Base-by-base conservation (phyloP, 140 eudicot genomes). In the Anethum foeniculum region DNA sequence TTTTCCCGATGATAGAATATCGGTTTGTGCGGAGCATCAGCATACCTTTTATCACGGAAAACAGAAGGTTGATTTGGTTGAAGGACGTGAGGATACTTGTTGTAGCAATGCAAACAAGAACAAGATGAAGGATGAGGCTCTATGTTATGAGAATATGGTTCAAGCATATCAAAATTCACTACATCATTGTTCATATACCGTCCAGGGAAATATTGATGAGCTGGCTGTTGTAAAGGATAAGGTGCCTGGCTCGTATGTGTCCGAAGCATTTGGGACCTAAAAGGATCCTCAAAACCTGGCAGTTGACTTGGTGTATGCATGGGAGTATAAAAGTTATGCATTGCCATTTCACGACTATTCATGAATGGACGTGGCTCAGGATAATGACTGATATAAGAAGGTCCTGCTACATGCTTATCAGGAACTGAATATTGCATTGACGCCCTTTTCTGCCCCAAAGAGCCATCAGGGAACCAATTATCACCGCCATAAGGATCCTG, bases 101-200 rank as follows among this genome's bases (percentile, higher is more conserved):
- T 83, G 81, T 85, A 87, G 88, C 99, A 95, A 44, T 88, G 86
- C 78, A 88, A 72, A 84, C 99, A 95, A 49, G 97, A 81, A 86
- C 98, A 91, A 54, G 96, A 87, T 14, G 88, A 90, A 79, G 86
- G 96, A 75, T 95, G 93, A 79, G 52, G 84, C 47, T 79, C 75
- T 47, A 82, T 81, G 83, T 84, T 69, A 79, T 51, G 80, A 44
- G 85, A 83, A 69, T 88, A 84, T 4, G 84, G 76, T 38, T 83
- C 87, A 80, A 67, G 81, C 10, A 41, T 51, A 76, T 86, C 88
- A 71, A 74, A 49, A 82, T 83, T 88, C 10, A 52, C 77, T 80
- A 73, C 38, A 43, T 86, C 91, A 14, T 82, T 84, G 80, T 86
- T 83, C 83, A 85, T 79, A 80, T 87, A 92, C 18, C 82, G 93